Base-by-base conservation (phyloP, 352 stramenopile genomes). In the Blastocystis hominis region DNA sequence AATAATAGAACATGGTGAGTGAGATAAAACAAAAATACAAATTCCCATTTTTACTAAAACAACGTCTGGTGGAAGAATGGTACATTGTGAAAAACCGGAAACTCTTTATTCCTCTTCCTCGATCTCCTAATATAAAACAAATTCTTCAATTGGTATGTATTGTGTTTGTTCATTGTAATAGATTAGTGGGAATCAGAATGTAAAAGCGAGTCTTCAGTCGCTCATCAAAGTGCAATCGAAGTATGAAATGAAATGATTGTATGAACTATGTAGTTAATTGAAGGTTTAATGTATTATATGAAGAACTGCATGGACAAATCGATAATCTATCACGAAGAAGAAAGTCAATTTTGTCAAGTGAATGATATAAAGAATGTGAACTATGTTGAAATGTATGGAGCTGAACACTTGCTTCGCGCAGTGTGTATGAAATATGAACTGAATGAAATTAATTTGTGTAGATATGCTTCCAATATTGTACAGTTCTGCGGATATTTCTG, bases 251-350 rank as follows among this genome's bases (percentile, higher is more conserved):
- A 59, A 44, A 20, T n/a, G 24, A 36, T 38, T 9, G 59, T 53
- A 20, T 15, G 24, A n/a, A 42, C 3, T 42, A 3, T 30, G 47
- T 61, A 78, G 68, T 61, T 78, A 46, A 24, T 78, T 34, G 38
- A 78, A 15, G 68, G 68, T 36, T 34, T 78, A 42, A 20, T 78
- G 24, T 78, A 56, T 15, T 78, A 63, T 36, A 63, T 56, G 44
- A 78, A 78, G 42, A 36, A 36, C 9, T 40, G 24, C 3, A 42
- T 38, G 6, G 46, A 55, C 4, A 78, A 44, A 20, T 17, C 40
- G 24, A 15, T 78, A 24, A 40, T 78, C 5, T 78, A 62, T 38
- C 17, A 40, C n/a, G n/a, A 40, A 1, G 68, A 78, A n/a, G 9
- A 40, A 24, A 30, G 24, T 2, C 40, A 59, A 20, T 42, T 63